Percentiles rank a stretch among this genome's conserved stretches.
These are phyloP conservation scores for Kuraishia capsulata DNA, from an alignment of 805 yeast genomes.

Conservation along the genomic window DNA sequence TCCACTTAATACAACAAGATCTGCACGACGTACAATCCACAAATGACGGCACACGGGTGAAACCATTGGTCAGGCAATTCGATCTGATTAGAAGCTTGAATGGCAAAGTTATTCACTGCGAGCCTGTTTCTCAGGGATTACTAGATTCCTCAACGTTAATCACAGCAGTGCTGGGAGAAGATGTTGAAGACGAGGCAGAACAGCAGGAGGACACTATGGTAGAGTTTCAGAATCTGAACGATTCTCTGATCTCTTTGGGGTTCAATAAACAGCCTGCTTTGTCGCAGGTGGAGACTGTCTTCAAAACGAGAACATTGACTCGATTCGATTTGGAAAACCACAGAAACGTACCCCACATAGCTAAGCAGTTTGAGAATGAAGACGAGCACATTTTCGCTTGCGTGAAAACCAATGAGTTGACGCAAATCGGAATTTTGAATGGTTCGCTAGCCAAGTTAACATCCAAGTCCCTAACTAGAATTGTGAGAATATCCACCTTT, in stretches of 20 bases:
- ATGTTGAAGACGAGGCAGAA: slow-evolving; percentile 1
- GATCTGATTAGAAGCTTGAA: slow-evolving; percentile 32
- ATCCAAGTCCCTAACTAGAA: slow-evolving; percentile 7
- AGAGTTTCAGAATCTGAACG: slow-evolving; percentile 1
- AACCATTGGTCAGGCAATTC: slow-evolving; percentile 24
- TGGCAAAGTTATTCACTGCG: slow-evolving; percentile 52
- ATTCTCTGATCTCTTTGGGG: neutral
- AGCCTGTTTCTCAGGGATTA: slow-evolving; percentile 66
- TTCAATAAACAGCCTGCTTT: neutral
- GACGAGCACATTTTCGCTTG: slow-evolving; percentile 39
- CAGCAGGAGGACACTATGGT: slow-evolving; percentile 2
- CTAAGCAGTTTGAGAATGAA: slow-evolving; percentile 20
- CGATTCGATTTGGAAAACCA: neutral
- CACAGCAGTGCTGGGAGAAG: slow-evolving; percentile 33
- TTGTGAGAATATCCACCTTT: slow-evolving; percentile 39
- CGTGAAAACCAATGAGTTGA: slow-evolving; percentile 39
- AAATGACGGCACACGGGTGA: too few species aligned
- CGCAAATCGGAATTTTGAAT: slow-evolving; percentile 51
- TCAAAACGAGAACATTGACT: neutral
- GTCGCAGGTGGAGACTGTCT: neutral
- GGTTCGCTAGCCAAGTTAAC: slow-evolving; percentile 51
- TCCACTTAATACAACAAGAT: slow-evolving; percentile 23
- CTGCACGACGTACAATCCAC: slow-evolving; percentile 22
- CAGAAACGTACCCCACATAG: neutral
- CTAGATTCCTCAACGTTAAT: slow-evolving; percentile 39